Evolutionary conservation across 2,329 filamentous ascomycete genomes (phyloP), one percentile per base, ranked within the genome.

Genomic region (Exophiala sp.): DNA sequence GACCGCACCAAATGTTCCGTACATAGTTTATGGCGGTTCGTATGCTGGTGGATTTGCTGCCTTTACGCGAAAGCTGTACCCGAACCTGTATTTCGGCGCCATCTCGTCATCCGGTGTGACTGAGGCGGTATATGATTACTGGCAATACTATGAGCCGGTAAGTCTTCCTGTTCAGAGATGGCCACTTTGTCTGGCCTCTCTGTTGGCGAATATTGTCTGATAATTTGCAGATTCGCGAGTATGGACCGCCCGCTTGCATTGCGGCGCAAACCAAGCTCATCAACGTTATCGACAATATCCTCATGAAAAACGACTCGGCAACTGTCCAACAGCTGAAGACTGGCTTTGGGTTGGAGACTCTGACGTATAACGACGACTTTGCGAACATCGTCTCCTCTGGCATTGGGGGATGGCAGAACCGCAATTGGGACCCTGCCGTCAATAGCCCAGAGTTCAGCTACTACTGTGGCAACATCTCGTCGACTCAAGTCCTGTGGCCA

Each of bases 21-120:
- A 86, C 72, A 85, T 95, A 54, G 83, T 83, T 0, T 95, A 95
- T 57, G 90, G 90, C 1, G 89, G 89, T 1, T 91, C 87, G 0
- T 95, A 95, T 65, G 88, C 89, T 0, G 90, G 90, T 2, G 86
- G 85, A 0, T 87, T 91, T 61, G 87, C 84, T 8, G 88, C 90
- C 0, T 86, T 95, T 62, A 70, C 90, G 35, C 83, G 89, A 32
- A 84, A 87, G 54, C 67, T 85, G 12, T 95, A 95, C 67, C 89
- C 90, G 0, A 84, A 92, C 32, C 72, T 86, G 6, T 94, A 87
- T 71, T 92, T 82, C 79, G 90, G 82, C 6, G 82, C 86, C 3
- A 92, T 95, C 46, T 86, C 87, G 0, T 91, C 87, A 0, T 92
- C 88, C 0, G 90, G 87, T 0, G 88, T 94, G 0, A 88, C 87